Evolutionary conservation across 495 filamentous ascomycete genomes (phyloP).

Genomic region (Aspergillus ostianus): DNA sequence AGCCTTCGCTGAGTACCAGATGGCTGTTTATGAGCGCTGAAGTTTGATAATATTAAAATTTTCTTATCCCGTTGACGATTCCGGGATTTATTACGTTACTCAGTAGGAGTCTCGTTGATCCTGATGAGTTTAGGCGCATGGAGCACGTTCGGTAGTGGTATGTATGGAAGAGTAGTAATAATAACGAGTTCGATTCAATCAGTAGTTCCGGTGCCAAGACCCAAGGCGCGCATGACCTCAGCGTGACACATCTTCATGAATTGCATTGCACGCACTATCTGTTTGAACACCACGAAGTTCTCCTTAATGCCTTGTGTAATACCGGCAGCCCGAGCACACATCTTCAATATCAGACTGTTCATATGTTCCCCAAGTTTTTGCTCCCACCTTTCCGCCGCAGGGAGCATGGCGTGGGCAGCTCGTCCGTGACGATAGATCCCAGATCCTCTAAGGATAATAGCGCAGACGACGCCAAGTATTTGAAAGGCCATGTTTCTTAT

Average conservation of each 20-base stretch:
- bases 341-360: background rate
- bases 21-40: slow-evolving; percentile 91
- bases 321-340: background rate
- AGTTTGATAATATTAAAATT: slow-evolving; percentile 42
- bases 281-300: too few relatives aligned
- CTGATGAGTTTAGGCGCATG: too few relatives aligned
- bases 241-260: background rate
- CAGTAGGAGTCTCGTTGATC: too few relatives aligned
- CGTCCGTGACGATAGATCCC: slow-evolving; percentile 16
- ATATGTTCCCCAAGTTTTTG: slow-evolving; percentile 48
- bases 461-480: slow-evolving; percentile 35
- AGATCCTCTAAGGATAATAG: slow-evolving; percentile 11
- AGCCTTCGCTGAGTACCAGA: slow-evolving; percentile 56
- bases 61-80: background rate
- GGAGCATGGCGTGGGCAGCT: slow-evolving; percentile 26
- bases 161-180: too few relatives aligned
- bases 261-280: too few relatives aligned
- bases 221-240: slow-evolving; percentile 15
- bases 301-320: too few relatives aligned
- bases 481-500: slow-evolving; percentile 52
- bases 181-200: too few relatives aligned
- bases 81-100: background rate
- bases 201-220: background rate
- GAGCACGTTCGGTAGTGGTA: too few relatives aligned
- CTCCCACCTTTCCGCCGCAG: slow-evolving; percentile 49